Base-by-base conservation (phyloP, 805 yeast genomes). In the Saccharomycopsis sp. region DNA sequence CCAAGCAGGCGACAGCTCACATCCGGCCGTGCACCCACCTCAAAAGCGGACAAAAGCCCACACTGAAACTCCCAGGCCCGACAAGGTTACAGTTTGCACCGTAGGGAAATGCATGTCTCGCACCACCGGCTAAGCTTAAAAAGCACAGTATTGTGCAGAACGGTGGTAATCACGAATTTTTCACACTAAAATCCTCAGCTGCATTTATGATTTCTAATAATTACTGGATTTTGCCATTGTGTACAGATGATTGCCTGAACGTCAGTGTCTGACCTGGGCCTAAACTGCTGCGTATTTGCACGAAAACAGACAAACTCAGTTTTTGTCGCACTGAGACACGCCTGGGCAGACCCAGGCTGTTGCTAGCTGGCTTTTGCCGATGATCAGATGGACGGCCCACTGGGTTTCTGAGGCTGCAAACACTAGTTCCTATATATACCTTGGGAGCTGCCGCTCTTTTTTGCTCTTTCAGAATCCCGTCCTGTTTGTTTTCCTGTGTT, bases 61-160 rank as follows among this genome's bases (percentile, higher is more conserved):
- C 7, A 5, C 52, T 50, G 34, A 14, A 16, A 16, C 52, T 21
- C 20, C 15, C 52, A 16, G n/a, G 34, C 56, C 9, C 51, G 55
- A 8, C 52, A 24, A 24, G 41, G 34, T 12, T 29, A 7, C 37
- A 29, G 5, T 29, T 12, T 29, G 37, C 9, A 44, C 48, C 48
- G 48, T 44, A 44, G 48, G 48, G 48, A 44, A 44, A n/a, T 44
- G 48, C 21, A 44, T 44, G 48, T 44, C 21, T 44, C 7, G 48
- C 18, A 44, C 8, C 12, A 44, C 7, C 48, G 7, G 7, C 18
- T 44, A 44, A 44, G 21, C 48, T 44, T 44, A 29, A 29, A 29
- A 7, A 7, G 9, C 37, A 29, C 37, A 12, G 9, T 29, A 29
- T 29, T 29, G 37, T 44, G 48, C 18, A 44, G 16, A 44, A 18